Evolutionary conservation across 2,329 filamentous ascomycete genomes (phyloP).

Genomic region (Epicoccum sorghinum): DNA sequence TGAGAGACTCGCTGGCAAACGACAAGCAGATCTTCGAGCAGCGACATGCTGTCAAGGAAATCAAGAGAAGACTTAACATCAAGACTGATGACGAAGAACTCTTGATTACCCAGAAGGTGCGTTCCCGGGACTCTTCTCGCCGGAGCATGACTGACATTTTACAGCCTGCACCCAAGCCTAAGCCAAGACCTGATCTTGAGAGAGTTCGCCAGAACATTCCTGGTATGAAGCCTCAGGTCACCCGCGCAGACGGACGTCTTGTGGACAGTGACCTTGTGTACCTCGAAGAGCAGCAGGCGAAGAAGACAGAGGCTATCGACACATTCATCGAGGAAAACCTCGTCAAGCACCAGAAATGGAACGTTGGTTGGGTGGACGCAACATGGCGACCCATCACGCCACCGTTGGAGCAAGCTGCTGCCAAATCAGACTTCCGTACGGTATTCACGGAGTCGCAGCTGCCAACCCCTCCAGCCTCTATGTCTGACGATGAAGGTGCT

Average conservation of each 20-base stretch:
- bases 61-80: constrained; percentile 86
- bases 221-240: constrained; percentile 53
- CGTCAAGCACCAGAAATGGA: constrained; percentile 89
- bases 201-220: constrained; percentile 72
- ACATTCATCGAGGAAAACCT: constrained; percentile 86
- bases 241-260: constrained; percentile 72
- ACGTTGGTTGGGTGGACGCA: constrained; percentile 84
- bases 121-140: constrained; percentile 30
- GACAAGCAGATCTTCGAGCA: constrained; percentile 85
- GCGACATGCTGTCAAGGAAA: constrained; percentile 79
- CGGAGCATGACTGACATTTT: constrained; percentile 28
- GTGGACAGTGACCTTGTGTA: constrained; percentile 77
- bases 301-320: constrained; percentile 81
- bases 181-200: constrained; percentile 63
- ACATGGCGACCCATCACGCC: constrained; percentile 86
- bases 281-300: constrained; percentile 76
- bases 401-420: constrained; percentile 61
- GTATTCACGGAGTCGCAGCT: constrained; percentile 49
- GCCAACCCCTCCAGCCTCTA: constrained; percentile 55
- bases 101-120: constrained; percentile 86
- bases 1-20: constrained; percentile 75
- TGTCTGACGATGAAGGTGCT: constrained; percentile 52
- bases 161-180: constrained; percentile 52
- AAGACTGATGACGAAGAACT: constrained; percentile 89
- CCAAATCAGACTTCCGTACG: constrained; percentile 48